phyloP scores from a whole-genome alignment of 2,329 filamentous ascomycete species.

The Monosporascus sp. region DNA sequence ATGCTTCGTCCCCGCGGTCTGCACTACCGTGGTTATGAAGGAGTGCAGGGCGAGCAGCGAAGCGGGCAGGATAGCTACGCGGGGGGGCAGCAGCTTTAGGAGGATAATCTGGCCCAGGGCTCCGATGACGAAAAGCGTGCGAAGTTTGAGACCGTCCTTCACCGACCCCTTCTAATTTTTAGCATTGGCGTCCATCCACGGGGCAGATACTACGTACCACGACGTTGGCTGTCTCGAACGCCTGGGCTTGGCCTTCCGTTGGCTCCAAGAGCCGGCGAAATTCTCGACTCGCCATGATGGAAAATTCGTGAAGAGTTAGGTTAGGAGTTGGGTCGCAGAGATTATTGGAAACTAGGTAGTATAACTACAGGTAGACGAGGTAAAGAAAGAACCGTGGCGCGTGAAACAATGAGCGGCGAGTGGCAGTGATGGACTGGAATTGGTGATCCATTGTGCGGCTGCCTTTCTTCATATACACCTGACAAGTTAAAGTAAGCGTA shows the following conservation, averaged over 20 bases:
- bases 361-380: too few species aligned
- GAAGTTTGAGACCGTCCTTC: constrained; percentile 30
- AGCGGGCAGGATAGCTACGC: constrained; percentile 28
- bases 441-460: too few species aligned
- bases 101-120: constrained; percentile 30
- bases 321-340: neutral
- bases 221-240: neutral
- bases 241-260: neutral
- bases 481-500: too few species aligned
- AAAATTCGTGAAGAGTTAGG: too few species aligned
- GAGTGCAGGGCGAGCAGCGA: constrained; percentile 27
- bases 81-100: constrained; percentile 26
- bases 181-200: neutral
- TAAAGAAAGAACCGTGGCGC: too few species aligned
- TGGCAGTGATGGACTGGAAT: too few species aligned
- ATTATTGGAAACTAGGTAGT: neutral
- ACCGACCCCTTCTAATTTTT: neutral
- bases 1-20: constrained; percentile 11
- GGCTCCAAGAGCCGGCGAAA: neutral
- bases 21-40: constrained; percentile 23
- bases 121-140: constrained; percentile 27
- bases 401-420: too few species aligned
- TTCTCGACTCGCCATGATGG: neutral
- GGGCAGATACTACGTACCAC: neutral
- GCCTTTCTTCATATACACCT: too few species aligned